Base-by-base conservation (phyloP, 257 asterid genomes). In the Lithospermum erythrorhizon region DNA sequence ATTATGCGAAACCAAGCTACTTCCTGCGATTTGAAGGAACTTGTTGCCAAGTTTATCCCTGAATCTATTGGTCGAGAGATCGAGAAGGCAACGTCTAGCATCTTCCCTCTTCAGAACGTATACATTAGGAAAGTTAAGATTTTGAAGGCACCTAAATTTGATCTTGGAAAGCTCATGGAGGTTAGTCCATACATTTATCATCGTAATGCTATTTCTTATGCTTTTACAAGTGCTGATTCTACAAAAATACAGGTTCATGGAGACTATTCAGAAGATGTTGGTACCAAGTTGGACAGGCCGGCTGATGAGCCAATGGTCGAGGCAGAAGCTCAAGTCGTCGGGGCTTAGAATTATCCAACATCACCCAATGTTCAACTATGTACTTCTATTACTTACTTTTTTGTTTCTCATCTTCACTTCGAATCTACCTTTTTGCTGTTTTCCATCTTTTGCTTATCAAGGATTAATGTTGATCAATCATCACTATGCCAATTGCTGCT, bases 11-110 rank as follows among this genome's bases (percentile, higher is more conserved):
- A 71, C 64, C 76, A 75, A 59, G 76, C 77, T 9, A 68, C 62
- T 61, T 47, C 79, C 35, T 67, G 73, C 61, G 80, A 75, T 61
- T 62, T 75, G 67, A 75, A 75, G 72, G 80, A 75, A 23, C 55
- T 71, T 27, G 80, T 75, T 57, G 66, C 51, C 3, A 71, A 67
- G 61, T 71, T 75, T 47, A 75, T 75, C 56, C 80, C 80, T 0
- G 80, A 75, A 57, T 70, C 80, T 22, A 75, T 75, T 63, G 76
- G 80, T 53, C 64, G 73, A 57, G 79, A 75, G 56, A 75, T 75
- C 23, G 76, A 70, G 73, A 75, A 75, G 67, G 72, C 79, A 63
- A 75, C 80, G 57, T 63, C 73, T 24, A 71, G 76, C 66, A 75
- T 75, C 59, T 75, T 66, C 62, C 80, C 80, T 57, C 61, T 70